Evolutionary conservation across 129 eudicot genomes (phyloP), one percentile per base, ranked within the genome.

Genomic region (Oenanthe sinensis): DNA sequence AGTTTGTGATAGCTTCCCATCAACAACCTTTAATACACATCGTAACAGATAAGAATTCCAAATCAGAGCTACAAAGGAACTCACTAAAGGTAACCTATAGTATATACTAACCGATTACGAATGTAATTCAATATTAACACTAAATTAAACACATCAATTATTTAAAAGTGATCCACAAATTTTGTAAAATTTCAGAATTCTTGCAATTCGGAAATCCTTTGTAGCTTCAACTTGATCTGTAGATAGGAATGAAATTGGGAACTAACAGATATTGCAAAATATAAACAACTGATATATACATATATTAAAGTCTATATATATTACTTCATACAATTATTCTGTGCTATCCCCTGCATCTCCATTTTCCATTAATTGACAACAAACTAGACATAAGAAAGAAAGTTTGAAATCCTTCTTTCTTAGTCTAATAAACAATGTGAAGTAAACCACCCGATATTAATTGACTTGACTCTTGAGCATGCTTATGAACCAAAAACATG

Each of bases 1-100:
- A 77, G 99, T 96, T 82, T 96, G 99, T 67, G 99, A 92, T 79
- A 96, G 87, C 85, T 96, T 96, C 65, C 99, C 99, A 81, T 96
- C 99, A 74, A 96, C 99, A 81, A 96, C 97, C 98, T 94, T 79
- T 75, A 80, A 76, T 24, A 62, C 36, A 55, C n/a, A 44, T 74
- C 20, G 30, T 16, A 46, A 68, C 42, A 73, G 62, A 74, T 58
- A 12, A 26, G 39, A 24, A 43, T 39, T 71, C 10, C 19, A 44
- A 42, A 42, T 15, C 3, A 8, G 20, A 16, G 68, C 28, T 22
- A 58, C 30, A 58, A n/a, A 58, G 55, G 17, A 49, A 49, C 20
- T 49, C 1, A 15, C 5, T 39, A 58, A 58, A 58, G 30, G 30
- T 22, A 22, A 49, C 22, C 6, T 19, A 14, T 16, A 49, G 55